A percentile compares a stretch with the other conserved stretches of the same genome.
Conservation (phyloP, 176 grass and related monocot species). For the Oryza meridionalis region DNA sequence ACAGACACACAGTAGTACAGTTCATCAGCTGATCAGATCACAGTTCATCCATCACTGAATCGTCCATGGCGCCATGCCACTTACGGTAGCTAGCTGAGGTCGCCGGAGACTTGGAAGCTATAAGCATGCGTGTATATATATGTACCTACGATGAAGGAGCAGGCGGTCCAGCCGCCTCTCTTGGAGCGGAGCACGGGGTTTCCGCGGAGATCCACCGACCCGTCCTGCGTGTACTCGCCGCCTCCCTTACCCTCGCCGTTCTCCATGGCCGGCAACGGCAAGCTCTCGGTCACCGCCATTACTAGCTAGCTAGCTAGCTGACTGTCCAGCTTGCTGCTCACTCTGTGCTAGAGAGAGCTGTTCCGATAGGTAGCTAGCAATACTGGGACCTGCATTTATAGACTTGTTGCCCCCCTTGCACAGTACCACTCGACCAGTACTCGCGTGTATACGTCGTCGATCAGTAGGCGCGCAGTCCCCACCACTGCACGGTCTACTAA, state of each 20-base stretch:
- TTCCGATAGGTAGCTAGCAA: not conserved
- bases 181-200: slow-evolving; percentile 51
- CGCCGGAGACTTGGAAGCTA: not conserved
- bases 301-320: not conserved
- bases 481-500: not conserved
- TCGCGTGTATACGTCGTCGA: not conserved
- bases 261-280: slow-evolving; percentile 12
- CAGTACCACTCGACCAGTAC: not conserved
- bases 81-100: not conserved
- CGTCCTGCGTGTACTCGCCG: slow-evolving; percentile 47
- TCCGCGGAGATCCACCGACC: slow-evolving; percentile 54
- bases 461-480: not conserved
- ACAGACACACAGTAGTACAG: too few relatives aligned
- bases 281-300: slow-evolving; percentile 25
- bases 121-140: too few relatives aligned
- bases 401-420: not conserved
- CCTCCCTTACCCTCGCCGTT: not conserved
- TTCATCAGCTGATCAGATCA: not conserved
- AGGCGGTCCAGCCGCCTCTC: slow-evolving; percentile 56
- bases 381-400: slow-evolving; percentile 39
- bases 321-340: not conserved
- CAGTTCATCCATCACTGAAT: not conserved
- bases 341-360: not conserved
- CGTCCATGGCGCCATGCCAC: not conserved
- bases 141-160: slow-evolving; percentile 51